phyloP scores from a whole-genome alignment of 148 eudicot genomes.

The Camellia sinensis region DNA sequence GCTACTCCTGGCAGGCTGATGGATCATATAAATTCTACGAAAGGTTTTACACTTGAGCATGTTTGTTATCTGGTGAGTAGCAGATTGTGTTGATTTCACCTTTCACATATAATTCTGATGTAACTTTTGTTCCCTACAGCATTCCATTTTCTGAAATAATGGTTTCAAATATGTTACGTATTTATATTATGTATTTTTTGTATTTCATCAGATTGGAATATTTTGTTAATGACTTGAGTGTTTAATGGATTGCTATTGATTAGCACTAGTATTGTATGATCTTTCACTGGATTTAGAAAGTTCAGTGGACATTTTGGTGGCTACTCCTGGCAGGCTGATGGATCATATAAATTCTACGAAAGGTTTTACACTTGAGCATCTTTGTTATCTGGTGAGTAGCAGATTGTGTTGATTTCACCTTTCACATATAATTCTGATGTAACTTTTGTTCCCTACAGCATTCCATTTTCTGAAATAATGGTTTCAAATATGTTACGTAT shows the following conservation, averaged over 20 bases:
- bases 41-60: constrained; percentile 92
- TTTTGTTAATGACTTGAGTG: background rate
- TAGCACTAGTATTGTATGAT: background rate
- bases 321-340: constrained; percentile 98
- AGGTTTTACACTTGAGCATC: constrained; percentile 93
- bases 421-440: constrained; percentile 9
- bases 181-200: too few relatives aligned
- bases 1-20: constrained; percentile 98
- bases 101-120: constrained; percentile 6
- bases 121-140: background rate
- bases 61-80: constrained; percentile 75
- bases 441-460: background rate
- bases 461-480: background rate
- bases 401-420: background rate
- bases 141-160: background rate
- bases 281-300: constrained; percentile 44
- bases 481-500: background rate
- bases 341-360: constrained; percentile 81
- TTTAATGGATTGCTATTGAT: background rate
- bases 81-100: background rate
- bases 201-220: background rate
- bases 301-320: constrained; percentile 87
- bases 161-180: background rate
- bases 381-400: constrained; percentile 71
- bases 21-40: constrained; percentile 84